Percentiles rank a stretch among this genome's conserved stretches.
Evolutionary conservation across 2,329 filamentous ascomycete genomes (phyloP).

Genomic region (Nectriaceae sp.): DNA sequence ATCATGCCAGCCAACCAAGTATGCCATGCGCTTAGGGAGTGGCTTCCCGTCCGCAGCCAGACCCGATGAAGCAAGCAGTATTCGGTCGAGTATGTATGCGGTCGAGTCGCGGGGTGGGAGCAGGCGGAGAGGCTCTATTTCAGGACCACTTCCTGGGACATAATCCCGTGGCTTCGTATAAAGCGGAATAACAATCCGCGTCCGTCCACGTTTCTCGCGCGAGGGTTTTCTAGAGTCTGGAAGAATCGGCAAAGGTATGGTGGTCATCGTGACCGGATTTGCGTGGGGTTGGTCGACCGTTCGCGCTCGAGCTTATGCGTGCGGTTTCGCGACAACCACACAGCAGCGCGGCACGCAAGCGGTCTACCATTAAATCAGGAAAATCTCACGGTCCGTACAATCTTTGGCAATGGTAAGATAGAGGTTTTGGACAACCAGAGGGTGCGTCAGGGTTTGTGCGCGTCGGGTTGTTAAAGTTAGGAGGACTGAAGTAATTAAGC

Average conservation of each 20-base stretch:
- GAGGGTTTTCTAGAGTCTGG: constrained; percentile 15
- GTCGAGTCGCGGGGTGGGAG: constrained; percentile 51
- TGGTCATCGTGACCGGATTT: constrained; percentile 21
- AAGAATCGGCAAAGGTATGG: constrained; percentile 7
- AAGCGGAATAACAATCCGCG: constrained; percentile 21
- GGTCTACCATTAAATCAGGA: constrained; percentile 12
- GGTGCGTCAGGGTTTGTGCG: too few species aligned
- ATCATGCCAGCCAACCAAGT: constrained; percentile 58
- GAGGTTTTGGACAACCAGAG: too few species aligned
- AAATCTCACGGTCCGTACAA: too few species aligned
- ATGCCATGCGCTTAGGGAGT: constrained; percentile 48
- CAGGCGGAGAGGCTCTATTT: constrained; percentile 48
- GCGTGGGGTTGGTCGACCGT: constrained; percentile 9
- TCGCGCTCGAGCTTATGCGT: constrained; percentile 5
- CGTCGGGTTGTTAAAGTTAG: too few species aligned
- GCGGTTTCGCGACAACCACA: constrained; percentile 5
- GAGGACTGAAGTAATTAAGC: too few species aligned
- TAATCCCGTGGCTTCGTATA: constrained; percentile 35
- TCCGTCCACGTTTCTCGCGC: constrained; percentile 4
- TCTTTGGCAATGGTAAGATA: too few species aligned
- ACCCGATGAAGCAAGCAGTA: constrained; percentile 44
- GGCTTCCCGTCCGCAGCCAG: constrained; percentile 36
- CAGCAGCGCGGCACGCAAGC: constrained; percentile 8
- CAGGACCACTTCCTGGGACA: constrained; percentile 49
- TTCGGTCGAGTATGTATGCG: constrained; percentile 58